These are phyloP conservation scores for Malassezia yamatoensis DNA, from an alignment of 1,284 basidiomycete genomes.

Conservation along the genomic window DNA sequence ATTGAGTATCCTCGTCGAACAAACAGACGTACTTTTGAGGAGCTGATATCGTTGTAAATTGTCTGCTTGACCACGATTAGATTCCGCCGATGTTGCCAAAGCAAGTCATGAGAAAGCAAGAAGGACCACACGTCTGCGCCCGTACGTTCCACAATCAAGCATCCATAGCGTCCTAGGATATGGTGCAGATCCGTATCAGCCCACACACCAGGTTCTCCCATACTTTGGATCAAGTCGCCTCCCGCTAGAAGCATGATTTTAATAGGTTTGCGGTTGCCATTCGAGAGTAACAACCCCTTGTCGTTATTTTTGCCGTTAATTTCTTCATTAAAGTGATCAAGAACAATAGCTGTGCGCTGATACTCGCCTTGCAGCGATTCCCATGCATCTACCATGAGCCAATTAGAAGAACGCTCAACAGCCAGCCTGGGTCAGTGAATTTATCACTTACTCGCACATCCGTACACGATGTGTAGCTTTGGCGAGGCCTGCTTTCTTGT, in stretches of 20 bases:
- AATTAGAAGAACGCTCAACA: conserved; percentile 46
- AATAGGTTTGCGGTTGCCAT: conserved; percentile 37
- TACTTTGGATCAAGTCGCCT: conserved; percentile 91
- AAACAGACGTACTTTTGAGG: conserved; percentile 57
- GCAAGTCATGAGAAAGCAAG: conserved; percentile 54
- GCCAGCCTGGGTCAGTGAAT: conserved; percentile 20
- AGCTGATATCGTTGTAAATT: conserved; percentile 94
- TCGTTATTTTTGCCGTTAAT: conserved; percentile 58
- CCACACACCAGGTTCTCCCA: conserved; percentile 99
- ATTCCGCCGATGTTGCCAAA: conserved; percentile 60
- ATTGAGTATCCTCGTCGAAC: conserved; percentile 84
- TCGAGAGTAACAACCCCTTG: conserved; percentile 31
- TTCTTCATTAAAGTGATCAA: conserved; percentile 89
- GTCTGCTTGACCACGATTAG: conserved; percentile 77
- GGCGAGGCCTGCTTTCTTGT: conserved; percentile 46
- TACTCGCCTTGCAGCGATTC: conserved; percentile 82
- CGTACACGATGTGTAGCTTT: conserved; percentile 45
- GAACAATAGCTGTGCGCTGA: conserved; percentile 85
- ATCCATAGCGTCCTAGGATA: conserved; percentile 87
- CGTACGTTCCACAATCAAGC: conserved; percentile 86
- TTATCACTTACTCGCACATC: conserved; percentile 37
- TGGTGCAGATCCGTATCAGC: conserved; percentile 87
- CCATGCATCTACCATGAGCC: conserved; percentile 85
- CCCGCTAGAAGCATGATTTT: conserved; percentile 89
- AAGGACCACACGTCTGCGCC: conserved; percentile 74